A percentile compares a stretch with the other conserved stretches of the same genome.
phyloP scores from a whole-genome alignment of 164 flowering plant species.

The Liriodendron chinense region DNA sequence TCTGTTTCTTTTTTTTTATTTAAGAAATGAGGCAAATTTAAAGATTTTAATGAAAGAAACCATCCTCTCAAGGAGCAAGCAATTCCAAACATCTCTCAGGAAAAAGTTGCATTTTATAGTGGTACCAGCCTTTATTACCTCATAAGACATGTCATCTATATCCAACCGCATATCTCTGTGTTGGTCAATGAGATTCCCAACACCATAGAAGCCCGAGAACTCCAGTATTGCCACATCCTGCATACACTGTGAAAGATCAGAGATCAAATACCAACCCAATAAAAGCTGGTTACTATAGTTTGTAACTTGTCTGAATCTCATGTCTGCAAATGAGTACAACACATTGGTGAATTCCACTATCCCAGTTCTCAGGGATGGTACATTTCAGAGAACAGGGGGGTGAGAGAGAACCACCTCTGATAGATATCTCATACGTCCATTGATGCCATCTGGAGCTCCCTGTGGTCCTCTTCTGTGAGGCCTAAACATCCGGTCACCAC shows the following conservation, averaged over 20 bases:
- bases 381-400: neutral
- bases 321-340: neutral
- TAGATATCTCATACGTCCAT: slow-evolving; percentile 45
- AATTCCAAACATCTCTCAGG: neutral
- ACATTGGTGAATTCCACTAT: neutral
- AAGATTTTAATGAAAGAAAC: neutral
- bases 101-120: neutral
- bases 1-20: neutral
- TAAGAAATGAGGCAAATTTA: neutral
- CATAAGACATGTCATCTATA: slow-evolving; percentile 94
- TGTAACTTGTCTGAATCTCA: too few relatives aligned
- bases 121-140: slow-evolving; percentile 38
- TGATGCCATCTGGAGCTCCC: slow-evolving; percentile 35
- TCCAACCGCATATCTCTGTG: slow-evolving; percentile 91
- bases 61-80: neutral
- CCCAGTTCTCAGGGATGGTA: neutral
- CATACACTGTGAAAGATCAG: slow-evolving; percentile 10
- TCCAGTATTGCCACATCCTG: slow-evolving; percentile 72
- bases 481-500: slow-evolving; percentile 46
- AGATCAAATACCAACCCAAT: neutral
- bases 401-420: slow-evolving; percentile 46
- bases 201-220: slow-evolving; percentile 47
- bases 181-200: slow-evolving; percentile 42
- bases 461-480: slow-evolving; percentile 43
- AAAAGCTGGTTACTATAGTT: neutral